Base-by-base conservation (phyloP, 495 filamentous ascomycete species). In the Entonaema liquescens region DNA sequence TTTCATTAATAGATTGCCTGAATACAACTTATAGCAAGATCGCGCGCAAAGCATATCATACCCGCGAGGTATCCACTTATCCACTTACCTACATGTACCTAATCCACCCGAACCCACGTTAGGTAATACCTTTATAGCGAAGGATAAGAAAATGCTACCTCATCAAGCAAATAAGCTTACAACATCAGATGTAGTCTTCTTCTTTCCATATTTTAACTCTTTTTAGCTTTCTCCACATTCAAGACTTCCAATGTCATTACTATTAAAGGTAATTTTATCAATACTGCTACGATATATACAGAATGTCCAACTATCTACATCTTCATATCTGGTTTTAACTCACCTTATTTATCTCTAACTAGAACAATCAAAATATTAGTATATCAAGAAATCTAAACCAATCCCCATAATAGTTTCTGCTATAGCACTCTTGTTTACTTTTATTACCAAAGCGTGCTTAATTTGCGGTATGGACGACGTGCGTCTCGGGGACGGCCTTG, bases 131-230 rank as follows among this genome's bases (percentile, higher is more conserved):
- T 53, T 53, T 53, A 53, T 53, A 53, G n/a, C 25, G 49, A 53
- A 53, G 49, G 25, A 29, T 26, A 26, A 29, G 49, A 53, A 28
- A 53, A 29, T 53, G 49, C 15, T n/a, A 53, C 49, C 49, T 3
- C 49, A 29, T 29, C 23, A 53, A 53, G 49, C 49, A 53, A 47
- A 53, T 53, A 53, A 53, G 49, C 49, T 53, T 53, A 53, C 49
- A 28, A 29, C 49, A 8, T 53, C 23, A 53, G 23, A 47, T 9
- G 19, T 47, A 19, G 42, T 19, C 17, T 21, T 23, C 11, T 3
- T 47, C 21, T 17, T 19, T 21, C 19, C 11, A 33, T 2, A 7
- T 33, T 23, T 47, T 47, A 9, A 47, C 19, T 17, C 11, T 11
- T 9, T 19, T 21, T 47, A 21, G 17, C 33, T 9, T 9, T 47